A percentile compares a stretch with the other conserved stretches of the same genome.
Evolutionary conservation across 2,329 filamentous ascomycete species (phyloP).

Genomic region (Fusarium robinianum): DNA sequence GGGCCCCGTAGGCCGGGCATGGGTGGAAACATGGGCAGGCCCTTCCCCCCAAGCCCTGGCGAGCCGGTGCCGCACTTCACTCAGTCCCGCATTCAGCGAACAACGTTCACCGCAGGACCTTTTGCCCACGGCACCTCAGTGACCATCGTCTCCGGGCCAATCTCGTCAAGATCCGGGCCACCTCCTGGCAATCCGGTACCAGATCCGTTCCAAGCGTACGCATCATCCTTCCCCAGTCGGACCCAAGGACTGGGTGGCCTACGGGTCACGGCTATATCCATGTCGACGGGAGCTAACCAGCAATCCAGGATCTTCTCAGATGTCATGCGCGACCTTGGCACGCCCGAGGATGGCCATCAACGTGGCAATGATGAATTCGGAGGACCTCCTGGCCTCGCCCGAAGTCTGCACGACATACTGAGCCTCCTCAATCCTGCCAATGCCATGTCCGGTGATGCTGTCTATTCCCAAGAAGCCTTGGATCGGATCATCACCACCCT

Average conservation of each 20-base stretch:
- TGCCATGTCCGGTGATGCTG: constrained; percentile 72
- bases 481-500: constrained; percentile 86
- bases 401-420: constrained; percentile 58
- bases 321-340: constrained; percentile 47
- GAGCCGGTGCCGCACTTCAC: constrained; percentile 27
- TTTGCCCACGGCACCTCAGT: constrained; percentile 51
- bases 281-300: constrained; percentile 40
- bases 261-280: constrained; percentile 25
- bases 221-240: constrained; percentile 22
- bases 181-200: constrained; percentile 25
- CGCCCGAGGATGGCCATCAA: constrained; percentile 38
- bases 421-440: constrained; percentile 58
- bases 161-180: constrained; percentile 24
- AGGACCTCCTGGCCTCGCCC: constrained; percentile 32
- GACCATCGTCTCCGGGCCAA: constrained; percentile 51
- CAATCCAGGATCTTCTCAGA: constrained; percentile 51
- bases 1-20: constrained; percentile 18
- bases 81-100: constrained; percentile 42
- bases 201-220: constrained; percentile 57
- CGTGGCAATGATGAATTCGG: constrained; percentile 23
- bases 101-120: constrained; percentile 45
- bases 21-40: constrained; percentile 7
- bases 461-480: constrained; percentile 87
- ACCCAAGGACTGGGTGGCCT: constrained; percentile 20
- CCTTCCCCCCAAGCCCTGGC: constrained; percentile 19